Conservation (phyloP, 257 asterid species). For the Paulownia fortunei region DNA sequence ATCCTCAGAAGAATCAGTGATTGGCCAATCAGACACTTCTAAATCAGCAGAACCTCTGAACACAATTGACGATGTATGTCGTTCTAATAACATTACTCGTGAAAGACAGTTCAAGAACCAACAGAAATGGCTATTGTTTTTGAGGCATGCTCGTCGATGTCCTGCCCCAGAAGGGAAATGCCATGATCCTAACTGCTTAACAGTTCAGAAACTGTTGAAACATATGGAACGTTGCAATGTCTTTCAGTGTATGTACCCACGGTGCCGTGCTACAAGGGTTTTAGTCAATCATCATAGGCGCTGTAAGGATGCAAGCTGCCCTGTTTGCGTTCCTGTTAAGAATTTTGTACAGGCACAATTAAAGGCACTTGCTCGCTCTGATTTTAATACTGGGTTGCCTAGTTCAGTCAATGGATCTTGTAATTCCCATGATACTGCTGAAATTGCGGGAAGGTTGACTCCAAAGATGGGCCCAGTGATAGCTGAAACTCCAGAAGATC, state of each 20-base stretch:
- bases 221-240: constrained; percentile 67
- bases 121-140: constrained; percentile 82
- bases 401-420: constrained; percentile 50
- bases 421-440: constrained; percentile 55
- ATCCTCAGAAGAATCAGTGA: constrained; percentile 69
- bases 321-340: constrained; percentile 86
- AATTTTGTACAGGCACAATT: constrained; percentile 58
- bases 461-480: constrained; percentile 41
- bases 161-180: constrained; percentile 88
- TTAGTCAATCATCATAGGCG: constrained; percentile 62
- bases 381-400: constrained; percentile 52
- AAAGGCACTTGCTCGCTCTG: constrained; percentile 54
- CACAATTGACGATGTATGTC: constrained; percentile 43
- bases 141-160: constrained; percentile 91
- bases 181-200: constrained; percentile 61
- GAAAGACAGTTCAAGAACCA: constrained; percentile 72
- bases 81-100: constrained; percentile 52
- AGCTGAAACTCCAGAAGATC: constrained; percentile 64
- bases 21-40: constrained; percentile 56
- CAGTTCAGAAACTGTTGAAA: constrained; percentile 69
- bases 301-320: constrained; percentile 71
- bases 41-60: constrained; percentile 56
- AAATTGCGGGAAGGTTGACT: constrained; percentile 51
- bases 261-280: constrained; percentile 62
- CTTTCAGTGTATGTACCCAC: constrained; percentile 60